Conservation (phyloP, 2,329 filamentous ascomycete species). For the Decorospora gaudefroyi region DNA sequence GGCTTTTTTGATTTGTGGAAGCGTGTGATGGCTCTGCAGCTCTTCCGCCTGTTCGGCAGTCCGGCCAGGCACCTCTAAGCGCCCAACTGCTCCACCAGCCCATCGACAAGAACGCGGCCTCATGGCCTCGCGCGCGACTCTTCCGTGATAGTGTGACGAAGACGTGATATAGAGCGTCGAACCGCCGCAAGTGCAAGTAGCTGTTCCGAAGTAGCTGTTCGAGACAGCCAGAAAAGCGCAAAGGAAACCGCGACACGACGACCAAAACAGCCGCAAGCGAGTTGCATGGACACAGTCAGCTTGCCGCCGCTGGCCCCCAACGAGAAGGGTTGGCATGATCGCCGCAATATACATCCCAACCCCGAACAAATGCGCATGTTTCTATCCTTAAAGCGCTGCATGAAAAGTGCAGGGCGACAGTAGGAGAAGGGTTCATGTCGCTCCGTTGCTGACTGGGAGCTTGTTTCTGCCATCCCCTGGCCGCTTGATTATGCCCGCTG, state of each 20-base stretch:
- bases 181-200: constrained; percentile 4
- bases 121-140: constrained; percentile 21
- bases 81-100: constrained; percentile 33
- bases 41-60: constrained; percentile 13
- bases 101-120: constrained; percentile 6
- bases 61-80: constrained; percentile 34
- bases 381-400: constrained; percentile 22
- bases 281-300: constrained; percentile 17
- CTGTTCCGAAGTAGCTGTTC: background rate
- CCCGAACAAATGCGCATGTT: constrained; percentile 10
- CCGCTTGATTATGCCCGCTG: constrained; percentile 9
- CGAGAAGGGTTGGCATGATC: constrained; percentile 5
- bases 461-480: constrained; percentile 23
- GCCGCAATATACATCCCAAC: constrained; percentile 19
- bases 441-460: constrained; percentile 20
- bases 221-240: background rate
- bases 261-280: background rate
- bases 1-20: constrained; percentile 25
- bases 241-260: too few species aligned
- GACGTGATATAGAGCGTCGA: constrained; percentile 28
- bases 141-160: constrained; percentile 35
- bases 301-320: constrained; percentile 9
- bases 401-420: constrained; percentile 11
- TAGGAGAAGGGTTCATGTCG: constrained; percentile 8
- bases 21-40: constrained; percentile 35